Evolutionary conservation across 176 grass and related monocot species (phyloP).

Genomic region (Echinochloa phyllopogon): DNA sequence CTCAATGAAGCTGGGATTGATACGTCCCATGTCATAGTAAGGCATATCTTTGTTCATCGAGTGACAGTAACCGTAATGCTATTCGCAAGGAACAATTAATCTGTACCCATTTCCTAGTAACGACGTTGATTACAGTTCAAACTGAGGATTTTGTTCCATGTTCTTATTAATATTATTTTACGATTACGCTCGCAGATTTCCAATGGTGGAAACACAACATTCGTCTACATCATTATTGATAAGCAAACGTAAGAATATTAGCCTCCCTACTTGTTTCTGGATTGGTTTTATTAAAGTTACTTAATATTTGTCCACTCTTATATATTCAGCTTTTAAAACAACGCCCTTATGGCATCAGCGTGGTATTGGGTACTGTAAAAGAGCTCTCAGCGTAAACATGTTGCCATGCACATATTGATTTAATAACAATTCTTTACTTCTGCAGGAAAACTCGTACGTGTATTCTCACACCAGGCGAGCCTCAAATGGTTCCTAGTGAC

Average conservation of each 20-base stretch:
- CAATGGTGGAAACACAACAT: slow-evolving; percentile 50
- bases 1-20: slow-evolving; percentile 52
- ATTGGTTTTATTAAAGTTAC: not conserved
- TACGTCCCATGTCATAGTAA: slow-evolving; percentile 58
- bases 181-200: slow-evolving; percentile 36
- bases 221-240: slow-evolving; percentile 61
- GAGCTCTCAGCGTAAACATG: too few relatives aligned
- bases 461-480: slow-evolving; percentile 46
- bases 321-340: not conserved
- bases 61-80: not conserved
- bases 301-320: too few relatives aligned
- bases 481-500: slow-evolving; percentile 55
- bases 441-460: slow-evolving; percentile 63
- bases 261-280: slow-evolving; percentile 1
- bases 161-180: not conserved
- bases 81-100: not conserved
- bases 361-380: too few relatives aligned
- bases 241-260: slow-evolving; percentile 46
- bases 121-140: not conserved
- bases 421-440: not conserved
- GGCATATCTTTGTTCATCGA: not conserved
- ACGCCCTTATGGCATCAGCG: not conserved
- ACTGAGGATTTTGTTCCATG: not conserved
- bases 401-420: slow-evolving; percentile 17
- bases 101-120: not conserved